phyloP scores from a whole-genome alignment of 306 rosid species.

The Fragaria vesca region DNA sequence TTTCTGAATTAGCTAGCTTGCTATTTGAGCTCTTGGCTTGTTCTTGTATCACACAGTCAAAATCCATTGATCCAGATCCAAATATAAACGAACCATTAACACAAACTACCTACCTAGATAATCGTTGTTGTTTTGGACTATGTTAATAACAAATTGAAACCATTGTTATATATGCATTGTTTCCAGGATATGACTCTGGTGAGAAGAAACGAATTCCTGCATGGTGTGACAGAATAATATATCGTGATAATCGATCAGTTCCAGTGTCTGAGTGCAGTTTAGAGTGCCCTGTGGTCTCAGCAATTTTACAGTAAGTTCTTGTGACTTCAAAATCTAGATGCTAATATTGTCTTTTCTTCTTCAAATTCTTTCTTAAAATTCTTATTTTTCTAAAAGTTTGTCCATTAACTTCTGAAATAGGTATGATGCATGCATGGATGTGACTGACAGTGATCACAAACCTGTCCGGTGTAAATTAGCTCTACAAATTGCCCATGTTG shows the following conservation, averaged over 20 bases:
- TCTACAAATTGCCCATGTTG: constrained; percentile 71
- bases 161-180: constrained; percentile 13
- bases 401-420: constrained; percentile 40
- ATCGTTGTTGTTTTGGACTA: not conserved
- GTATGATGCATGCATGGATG: constrained; percentile 98
- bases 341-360: constrained; percentile 14
- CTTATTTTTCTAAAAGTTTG: constrained; percentile 20
- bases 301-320: constrained; percentile 74
- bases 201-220: constrained; percentile 99
- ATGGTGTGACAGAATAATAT: constrained; percentile 97
- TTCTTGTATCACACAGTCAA: not conserved
- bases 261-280: constrained; percentile 63
- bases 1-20: constrained; percentile 3
- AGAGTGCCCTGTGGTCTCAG: constrained; percentile 84
- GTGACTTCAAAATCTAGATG: not conserved
- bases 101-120: not conserved
- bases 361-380: not conserved
- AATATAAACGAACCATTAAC: not conserved
- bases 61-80: not conserved
- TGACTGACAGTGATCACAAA: constrained; percentile 97
- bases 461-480: constrained; percentile 89
- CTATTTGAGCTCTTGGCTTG: not conserved
- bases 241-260: constrained; percentile 77
- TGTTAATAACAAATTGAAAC: not conserved
- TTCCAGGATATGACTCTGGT: constrained; percentile 91